These are phyloP conservation scores for Raffaelea ambrosiae DNA, from an alignment of 2,329 filamentous ascomycete species.

Conservation along the genomic window DNA sequence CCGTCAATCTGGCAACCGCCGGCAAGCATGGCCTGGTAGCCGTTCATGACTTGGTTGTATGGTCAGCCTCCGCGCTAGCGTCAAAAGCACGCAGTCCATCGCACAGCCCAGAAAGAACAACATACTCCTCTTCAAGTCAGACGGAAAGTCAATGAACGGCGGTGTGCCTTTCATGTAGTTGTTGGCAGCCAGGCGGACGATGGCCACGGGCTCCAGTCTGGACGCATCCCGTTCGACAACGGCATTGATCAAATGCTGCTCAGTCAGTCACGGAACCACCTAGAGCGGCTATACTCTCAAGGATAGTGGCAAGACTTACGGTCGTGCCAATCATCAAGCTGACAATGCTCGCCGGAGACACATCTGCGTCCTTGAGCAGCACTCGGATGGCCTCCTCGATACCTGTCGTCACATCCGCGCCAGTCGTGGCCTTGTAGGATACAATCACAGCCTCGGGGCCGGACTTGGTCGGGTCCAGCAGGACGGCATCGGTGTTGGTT, in stretches of 20 bases:
- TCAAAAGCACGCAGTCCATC: no score
- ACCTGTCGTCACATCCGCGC: slow-evolving; percentile 12
- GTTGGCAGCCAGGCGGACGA: slow-evolving; percentile 24
- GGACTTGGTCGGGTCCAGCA: slow-evolving; percentile 14
- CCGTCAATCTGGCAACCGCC: slow-evolving; percentile 17
- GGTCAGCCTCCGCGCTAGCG: no score
- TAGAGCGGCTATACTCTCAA: no score
- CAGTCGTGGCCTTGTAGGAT: slow-evolving; percentile 7
- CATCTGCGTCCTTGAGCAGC: slow-evolving; percentile 7
- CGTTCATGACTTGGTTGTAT: slow-evolving; percentile 32
- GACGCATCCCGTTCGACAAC: slow-evolving; percentile 16
- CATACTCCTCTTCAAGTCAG: slow-evolving; percentile 22
- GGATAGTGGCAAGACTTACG: not conserved
- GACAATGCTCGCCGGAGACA: slow-evolving; percentile 8
- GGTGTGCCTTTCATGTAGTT: slow-evolving; percentile 30
- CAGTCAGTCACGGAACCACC: no score
- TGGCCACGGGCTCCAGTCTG: slow-evolving; percentile 20
- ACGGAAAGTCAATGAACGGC: slow-evolving; percentile 29
- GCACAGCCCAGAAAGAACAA: no score
- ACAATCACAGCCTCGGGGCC: slow-evolving; percentile 16
- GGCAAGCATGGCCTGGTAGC: slow-evolving; percentile 37
- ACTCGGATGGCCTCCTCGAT: slow-evolving; percentile 13
- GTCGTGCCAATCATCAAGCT: slow-evolving; percentile 16
- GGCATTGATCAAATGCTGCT: slow-evolving; percentile 26
- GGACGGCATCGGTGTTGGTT: slow-evolving; percentile 18